Conservation (phyloP, 2,329 filamentous ascomycete genomes). For the Colletotrichum sojae region DNA sequence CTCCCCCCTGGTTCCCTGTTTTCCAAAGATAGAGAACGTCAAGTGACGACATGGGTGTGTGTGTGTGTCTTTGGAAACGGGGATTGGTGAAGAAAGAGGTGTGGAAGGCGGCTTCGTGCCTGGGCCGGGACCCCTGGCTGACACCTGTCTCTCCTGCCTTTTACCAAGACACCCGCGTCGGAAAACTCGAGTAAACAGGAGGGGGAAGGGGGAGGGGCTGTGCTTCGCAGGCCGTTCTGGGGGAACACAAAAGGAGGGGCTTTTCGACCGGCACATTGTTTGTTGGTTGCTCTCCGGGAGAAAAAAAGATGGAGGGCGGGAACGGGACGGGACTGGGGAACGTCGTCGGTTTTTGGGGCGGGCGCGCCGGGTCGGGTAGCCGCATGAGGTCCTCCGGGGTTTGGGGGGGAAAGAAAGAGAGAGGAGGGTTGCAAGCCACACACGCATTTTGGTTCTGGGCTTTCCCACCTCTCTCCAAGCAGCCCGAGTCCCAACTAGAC, state of each 20-base stretch:
- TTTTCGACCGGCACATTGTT: constrained; percentile 10
- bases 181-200: neutral
- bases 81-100: neutral
- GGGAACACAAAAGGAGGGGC: constrained; percentile 15
- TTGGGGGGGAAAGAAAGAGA: neutral
- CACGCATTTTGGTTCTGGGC: neutral
- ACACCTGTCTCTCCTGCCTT: neutral
- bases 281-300: neutral
- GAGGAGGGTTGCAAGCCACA: neutral
- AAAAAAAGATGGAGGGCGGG: constrained; percentile 8
- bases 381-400: constrained; percentile 17
- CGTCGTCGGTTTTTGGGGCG: neutral
- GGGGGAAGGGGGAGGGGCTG: neutral
- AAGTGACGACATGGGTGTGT: neutral
- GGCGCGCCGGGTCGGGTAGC: constrained; percentile 30
- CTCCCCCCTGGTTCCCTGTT: neutral
- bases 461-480: neutral
- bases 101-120: neutral
- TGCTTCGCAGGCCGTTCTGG: neutral
- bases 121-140: neutral
- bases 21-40: neutral
- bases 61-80: neutral
- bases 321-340: constrained; percentile 13
- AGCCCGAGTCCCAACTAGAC: too few species aligned
- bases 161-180: constrained; percentile 2